phyloP scores from a whole-genome alignment of 83 land plant genomes.

The Picea abies region DNA sequence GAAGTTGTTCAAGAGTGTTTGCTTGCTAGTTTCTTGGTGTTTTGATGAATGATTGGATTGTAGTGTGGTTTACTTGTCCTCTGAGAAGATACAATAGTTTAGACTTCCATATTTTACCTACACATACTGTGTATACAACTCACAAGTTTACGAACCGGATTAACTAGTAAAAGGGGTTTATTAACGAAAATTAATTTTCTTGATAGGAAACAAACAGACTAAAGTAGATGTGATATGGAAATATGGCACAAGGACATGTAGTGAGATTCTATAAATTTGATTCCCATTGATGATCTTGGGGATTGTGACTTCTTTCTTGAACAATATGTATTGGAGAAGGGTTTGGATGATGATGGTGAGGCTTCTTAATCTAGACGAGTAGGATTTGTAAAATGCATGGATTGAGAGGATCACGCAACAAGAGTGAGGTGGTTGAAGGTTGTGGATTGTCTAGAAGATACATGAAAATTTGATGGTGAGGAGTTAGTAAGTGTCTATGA shows the following conservation, averaged over 20 bases:
- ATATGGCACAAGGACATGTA: slow-evolving; percentile 64
- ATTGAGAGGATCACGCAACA: slow-evolving; percentile 89
- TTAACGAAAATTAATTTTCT: no score
- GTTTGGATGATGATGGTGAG: slow-evolving; percentile 59
- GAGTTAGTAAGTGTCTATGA: slow-evolving; percentile 96
- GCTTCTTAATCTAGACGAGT: slow-evolving; percentile 54
- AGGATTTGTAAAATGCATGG: slow-evolving; percentile 86
- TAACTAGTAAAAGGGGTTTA: no score
- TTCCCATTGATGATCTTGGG: slow-evolving; percentile 82
- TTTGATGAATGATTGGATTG: no score
- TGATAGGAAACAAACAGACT: slow-evolving; percentile 63
- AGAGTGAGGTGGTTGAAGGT: slow-evolving; percentile 80
- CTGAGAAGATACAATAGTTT: no score
- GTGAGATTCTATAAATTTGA: slow-evolving; percentile 51
- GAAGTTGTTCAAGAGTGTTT: no score
- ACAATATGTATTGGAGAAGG: slow-evolving; percentile 90
- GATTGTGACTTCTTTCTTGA: slow-evolving; percentile 93
- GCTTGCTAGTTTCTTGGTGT: no score
- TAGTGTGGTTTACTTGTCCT: no score
- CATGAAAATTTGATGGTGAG: slow-evolving; percentile 67
- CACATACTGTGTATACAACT: no score
- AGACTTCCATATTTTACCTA: no score
- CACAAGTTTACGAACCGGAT: no score
- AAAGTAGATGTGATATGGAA: slow-evolving; percentile 92
- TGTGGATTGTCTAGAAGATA: slow-evolving; percentile 71